Evolutionary conservation across 2,329 filamentous ascomycete genomes (phyloP).

Genomic region (Uncinocarpus reesii): DNA sequence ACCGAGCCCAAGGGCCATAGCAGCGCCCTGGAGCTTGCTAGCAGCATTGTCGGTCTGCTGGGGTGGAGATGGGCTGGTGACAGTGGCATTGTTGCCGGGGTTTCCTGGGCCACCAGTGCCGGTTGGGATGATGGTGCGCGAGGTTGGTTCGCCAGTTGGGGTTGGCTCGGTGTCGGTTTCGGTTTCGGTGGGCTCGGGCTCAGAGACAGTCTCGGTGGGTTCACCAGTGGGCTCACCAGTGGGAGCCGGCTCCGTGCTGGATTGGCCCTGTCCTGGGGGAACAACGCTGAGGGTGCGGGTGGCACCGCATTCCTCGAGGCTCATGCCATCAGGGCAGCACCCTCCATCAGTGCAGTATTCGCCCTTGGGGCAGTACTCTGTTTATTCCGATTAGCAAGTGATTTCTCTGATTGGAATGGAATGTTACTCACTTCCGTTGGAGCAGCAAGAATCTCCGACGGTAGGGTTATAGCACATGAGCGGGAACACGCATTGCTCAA

Average conservation of each 20-base stretch:
- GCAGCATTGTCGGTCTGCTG: slow-evolving; percentile 7
- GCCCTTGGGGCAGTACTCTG: slow-evolving; percentile 13
- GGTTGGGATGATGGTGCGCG: slow-evolving; percentile 4
- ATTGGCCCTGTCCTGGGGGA: not conserved
- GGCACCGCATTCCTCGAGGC: slow-evolving; percentile 12
- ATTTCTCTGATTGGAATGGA: not conserved
- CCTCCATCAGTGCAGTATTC: slow-evolving; percentile 11
- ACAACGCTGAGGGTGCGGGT: slow-evolving; percentile 5
- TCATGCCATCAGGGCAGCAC: slow-evolving; percentile 8
- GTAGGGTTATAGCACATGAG: slow-evolving; percentile 11
- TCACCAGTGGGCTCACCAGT: not conserved
- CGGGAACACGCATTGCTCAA: slow-evolving; percentile 1
- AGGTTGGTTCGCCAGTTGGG: not conserved
- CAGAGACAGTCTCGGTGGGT: not conserved
- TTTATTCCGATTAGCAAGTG: not conserved
- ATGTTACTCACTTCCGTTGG: slow-evolving; percentile 12
- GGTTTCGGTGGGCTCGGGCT: slow-evolving; percentile 5
- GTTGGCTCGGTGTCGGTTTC: not conserved
- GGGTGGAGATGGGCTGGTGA: slow-evolving; percentile 5
- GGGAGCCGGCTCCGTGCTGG: not conserved
- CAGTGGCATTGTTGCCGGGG: slow-evolving; percentile 7
- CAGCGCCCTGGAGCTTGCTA: slow-evolving; percentile 6
- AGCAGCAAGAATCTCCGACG: slow-evolving; percentile 11
- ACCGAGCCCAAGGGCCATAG: slow-evolving; percentile 8
- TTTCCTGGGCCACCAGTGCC: slow-evolving; percentile 3